phyloP scores from a whole-genome alignment of 2,329 filamentous ascomycete species.

The Eurotiales sp. region DNA sequence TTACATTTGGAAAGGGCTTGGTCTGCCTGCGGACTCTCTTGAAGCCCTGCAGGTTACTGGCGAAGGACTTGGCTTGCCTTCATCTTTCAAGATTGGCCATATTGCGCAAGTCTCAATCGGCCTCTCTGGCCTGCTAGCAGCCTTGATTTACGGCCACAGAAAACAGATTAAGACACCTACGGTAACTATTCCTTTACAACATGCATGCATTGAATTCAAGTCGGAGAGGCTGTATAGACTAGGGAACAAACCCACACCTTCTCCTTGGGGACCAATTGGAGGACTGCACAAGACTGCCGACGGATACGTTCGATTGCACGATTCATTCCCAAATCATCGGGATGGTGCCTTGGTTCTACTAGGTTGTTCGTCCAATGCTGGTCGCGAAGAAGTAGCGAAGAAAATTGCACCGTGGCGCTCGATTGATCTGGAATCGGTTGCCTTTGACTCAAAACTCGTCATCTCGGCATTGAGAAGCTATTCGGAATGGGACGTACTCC shows the following conservation, averaged over 20 bases:
- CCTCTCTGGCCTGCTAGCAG: slow-evolving; percentile 49
- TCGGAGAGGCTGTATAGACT: slow-evolving; percentile 51
- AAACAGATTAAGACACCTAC: slow-evolving; percentile 25
- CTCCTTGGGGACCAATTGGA: slow-evolving; percentile 44
- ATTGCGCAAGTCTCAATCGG: slow-evolving; percentile 53
- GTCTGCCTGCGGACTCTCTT: slow-evolving; percentile 17
- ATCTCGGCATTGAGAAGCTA: too few species aligned
- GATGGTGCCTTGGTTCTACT: slow-evolving; percentile 44
- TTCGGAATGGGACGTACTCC: too few species aligned
- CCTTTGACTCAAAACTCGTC: too few species aligned
- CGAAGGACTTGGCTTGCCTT: slow-evolving; percentile 32
- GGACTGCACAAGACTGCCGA: slow-evolving; percentile 49
- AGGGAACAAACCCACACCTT: slow-evolving; percentile 30
- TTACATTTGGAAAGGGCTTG: slow-evolving; percentile 19
- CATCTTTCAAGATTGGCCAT: slow-evolving; percentile 53
- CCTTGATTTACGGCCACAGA: slow-evolving; percentile 45
- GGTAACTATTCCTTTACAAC: slow-evolving; percentile 43
- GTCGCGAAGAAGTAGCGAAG: too few species aligned
- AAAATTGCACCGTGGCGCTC: slow-evolving; percentile 27
- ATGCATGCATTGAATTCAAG: slow-evolving; percentile 52
- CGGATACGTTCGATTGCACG: slow-evolving; percentile 53
- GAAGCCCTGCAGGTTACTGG: neutral
- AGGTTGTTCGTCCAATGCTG: too few species aligned
- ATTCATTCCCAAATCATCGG: slow-evolving; percentile 50
- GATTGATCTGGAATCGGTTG: too few species aligned